Evolutionary conservation across 192 early-diverging fungal species (phyloP), one percentile per base, ranked within the genome.

Genomic region (Gaertneriomyces sp.): DNA sequence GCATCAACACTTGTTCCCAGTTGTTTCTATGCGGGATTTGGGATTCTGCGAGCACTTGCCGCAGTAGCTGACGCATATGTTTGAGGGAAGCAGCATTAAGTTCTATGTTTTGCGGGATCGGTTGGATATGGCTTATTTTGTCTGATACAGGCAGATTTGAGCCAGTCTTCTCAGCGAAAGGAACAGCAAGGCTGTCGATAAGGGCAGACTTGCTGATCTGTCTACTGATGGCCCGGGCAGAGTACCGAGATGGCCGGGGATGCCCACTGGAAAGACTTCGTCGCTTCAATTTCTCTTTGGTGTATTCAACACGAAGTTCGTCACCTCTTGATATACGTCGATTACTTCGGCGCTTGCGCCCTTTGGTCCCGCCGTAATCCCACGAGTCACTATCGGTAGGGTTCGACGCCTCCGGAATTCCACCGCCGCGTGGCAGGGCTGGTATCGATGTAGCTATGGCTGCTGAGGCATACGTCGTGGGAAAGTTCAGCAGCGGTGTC

Each of bases 1-100:
- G 77, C 75, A 89, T 83, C 11, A 92, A 78, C 1, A 89, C 85
- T 8, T 81, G 76, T 47, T 91, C 85, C 90, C 90, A 92, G 6
- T 75, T 79, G 6, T 74, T 65, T 19, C 16, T 45, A 19, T 75
- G 71, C 1, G 47, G 41, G 46, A 92, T 86, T 6, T 81, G 77
- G 43, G 83, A 83, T 54, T 90, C 88, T 8, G 70, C 75, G 54
- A 93, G 74, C 6, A 89, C 74, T 76, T 95, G 90, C 6, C 84
- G 73, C 12, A 93, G 75, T 38, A 94, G 78, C 19, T 66, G 73
- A 3, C 76, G 79, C 74, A 92, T 75, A 52, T 96, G 93, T 40
- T 77, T 66, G 6, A 84, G 66, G 5, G 91, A 89, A 43, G 77
- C 82, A 0, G 72, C 68, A 69, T 88, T 90, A 9, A 91, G 75